A percentile compares a stretch with the other conserved stretches of the same genome.
Conservation (phyloP, 306 rosid genomes). For the Styphnolobium japonicum region DNA sequence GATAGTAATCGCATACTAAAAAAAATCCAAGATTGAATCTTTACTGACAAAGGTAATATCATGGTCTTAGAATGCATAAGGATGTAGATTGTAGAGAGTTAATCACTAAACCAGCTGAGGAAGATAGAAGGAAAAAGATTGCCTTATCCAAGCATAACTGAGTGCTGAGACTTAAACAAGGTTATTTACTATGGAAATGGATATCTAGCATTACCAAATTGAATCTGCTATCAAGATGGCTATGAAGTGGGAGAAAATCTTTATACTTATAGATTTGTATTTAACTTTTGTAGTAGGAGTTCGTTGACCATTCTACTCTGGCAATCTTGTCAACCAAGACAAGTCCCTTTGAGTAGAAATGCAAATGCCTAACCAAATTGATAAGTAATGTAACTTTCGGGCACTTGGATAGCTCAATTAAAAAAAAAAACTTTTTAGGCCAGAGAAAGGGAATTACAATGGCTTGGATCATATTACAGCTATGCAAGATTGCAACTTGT, state of each 20-base stretch:
- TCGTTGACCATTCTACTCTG: not conserved
- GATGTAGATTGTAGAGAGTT: slow-evolving; percentile 11
- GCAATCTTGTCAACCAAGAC: not conserved
- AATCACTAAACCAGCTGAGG: not conserved
- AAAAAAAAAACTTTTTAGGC: not conserved
- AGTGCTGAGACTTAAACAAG: not conserved
- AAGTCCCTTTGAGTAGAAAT: not conserved
- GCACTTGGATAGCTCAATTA: not conserved
- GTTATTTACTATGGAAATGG: not conserved
- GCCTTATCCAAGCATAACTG: not conserved
- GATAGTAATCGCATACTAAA: slow-evolving; percentile 17
- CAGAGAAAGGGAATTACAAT: not conserved
- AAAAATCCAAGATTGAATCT: slow-evolving; percentile 23
- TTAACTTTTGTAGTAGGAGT: not conserved
- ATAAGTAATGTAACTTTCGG: not conserved
- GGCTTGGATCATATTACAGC: slow-evolving; percentile 7
- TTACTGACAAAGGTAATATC: slow-evolving; percentile 26
- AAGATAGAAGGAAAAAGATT: not conserved
- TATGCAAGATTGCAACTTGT: not conserved
- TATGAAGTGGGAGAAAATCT: not conserved
- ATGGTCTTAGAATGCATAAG: slow-evolving; percentile 20
- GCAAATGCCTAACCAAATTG: not conserved
- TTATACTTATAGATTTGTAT: not conserved
- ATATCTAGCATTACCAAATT: not conserved
- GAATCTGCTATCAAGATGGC: not conserved